Evolutionary conservation across 495 filamentous ascomycete genomes (phyloP), one percentile per base, ranked within the genome.

Genomic region (Parachaetomium inaequale): DNA sequence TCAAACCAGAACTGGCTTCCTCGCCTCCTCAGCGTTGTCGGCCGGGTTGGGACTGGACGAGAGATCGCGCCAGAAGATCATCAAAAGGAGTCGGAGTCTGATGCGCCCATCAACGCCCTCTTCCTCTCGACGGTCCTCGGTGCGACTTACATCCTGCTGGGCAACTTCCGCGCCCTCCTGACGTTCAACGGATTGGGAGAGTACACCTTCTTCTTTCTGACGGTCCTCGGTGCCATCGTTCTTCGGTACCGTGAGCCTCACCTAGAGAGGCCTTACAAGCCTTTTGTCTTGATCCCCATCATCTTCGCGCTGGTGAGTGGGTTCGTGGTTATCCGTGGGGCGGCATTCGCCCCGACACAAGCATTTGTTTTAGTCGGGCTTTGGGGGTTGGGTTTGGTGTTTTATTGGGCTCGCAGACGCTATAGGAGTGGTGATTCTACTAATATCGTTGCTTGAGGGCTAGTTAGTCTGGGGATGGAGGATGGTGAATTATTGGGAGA

Each of bases 161-260:
- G 82, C 3, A 85, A 73, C 64, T 84, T 86, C 74, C 76, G 81
- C 6, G 76, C 78, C 1, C 72, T 86, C 3, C 66, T 86, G 8
- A 85, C 81, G 3, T 82, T 84, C 67, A 82, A 82, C 62, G 82
- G 83, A 0, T 68, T 85, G 4, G 81, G 76, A 12, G 83, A 84
- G 66, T 85, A 82, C 61, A 73, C 78, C 0, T 84, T 86, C 69
- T 86, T 84, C 73, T 82, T 84, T 63, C 69, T 86, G 7, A 83
- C 81, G 3, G 80, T 84, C 4, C 59, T 84, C 2, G 82, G 81
- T 1, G 77, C 75, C 14, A 73, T 86, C 14, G 62, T 82, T 7
- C 68, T 85, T 31, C 72, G 83, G 29, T 80, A 72, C 60, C 74
- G 78, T 25, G 78, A 84, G 62, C 82, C 81, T 0, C 58, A 61